Conservation (phyloP, 2,329 filamentous ascomycete genomes). For the Penicillium digitatum region DNA sequence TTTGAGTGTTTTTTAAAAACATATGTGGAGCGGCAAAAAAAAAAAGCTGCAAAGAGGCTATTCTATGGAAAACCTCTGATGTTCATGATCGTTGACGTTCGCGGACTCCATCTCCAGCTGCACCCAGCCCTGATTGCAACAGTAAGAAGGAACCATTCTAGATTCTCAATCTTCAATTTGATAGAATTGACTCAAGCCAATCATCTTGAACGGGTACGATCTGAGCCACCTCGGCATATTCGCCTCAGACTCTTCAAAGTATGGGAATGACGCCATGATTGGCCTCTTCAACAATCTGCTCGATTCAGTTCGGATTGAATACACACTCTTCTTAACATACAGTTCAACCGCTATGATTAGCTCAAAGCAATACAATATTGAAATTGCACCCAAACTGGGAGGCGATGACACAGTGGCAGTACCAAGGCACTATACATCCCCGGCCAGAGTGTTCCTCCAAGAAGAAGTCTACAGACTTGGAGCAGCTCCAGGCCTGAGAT, state of each 20-base stretch:
- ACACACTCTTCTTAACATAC: too few relatives aligned
- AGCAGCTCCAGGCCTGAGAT: slow-evolving; percentile 24
- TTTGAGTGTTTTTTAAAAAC: too few relatives aligned
- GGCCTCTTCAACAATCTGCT: not conserved
- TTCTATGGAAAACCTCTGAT: too few relatives aligned
- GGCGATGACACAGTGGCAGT: slow-evolving; percentile 6
- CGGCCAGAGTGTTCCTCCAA: slow-evolving; percentile 26
- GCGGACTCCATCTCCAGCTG: not conserved
- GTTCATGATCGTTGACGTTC: not conserved
- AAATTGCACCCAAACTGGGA: not conserved
- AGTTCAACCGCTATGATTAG: not conserved
- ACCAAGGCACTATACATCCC: slow-evolving; percentile 10
- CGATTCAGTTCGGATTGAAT: not conserved
- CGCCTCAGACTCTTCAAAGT: not conserved
- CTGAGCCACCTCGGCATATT: not conserved
- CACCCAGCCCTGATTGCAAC: not conserved
- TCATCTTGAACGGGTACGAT: not conserved
- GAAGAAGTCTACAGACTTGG: slow-evolving; percentile 28
- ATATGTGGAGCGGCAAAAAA: too few relatives aligned
- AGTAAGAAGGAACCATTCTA: not conserved
- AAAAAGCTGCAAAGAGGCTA: too few relatives aligned
- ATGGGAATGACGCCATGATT: slow-evolving; percentile 7
- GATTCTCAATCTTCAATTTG: not conserved
- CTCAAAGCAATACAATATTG: not conserved
- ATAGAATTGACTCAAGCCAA: not conserved